phyloP scores from a whole-genome alignment of 257 asterid species.

The Ehretia macrophylla region DNA sequence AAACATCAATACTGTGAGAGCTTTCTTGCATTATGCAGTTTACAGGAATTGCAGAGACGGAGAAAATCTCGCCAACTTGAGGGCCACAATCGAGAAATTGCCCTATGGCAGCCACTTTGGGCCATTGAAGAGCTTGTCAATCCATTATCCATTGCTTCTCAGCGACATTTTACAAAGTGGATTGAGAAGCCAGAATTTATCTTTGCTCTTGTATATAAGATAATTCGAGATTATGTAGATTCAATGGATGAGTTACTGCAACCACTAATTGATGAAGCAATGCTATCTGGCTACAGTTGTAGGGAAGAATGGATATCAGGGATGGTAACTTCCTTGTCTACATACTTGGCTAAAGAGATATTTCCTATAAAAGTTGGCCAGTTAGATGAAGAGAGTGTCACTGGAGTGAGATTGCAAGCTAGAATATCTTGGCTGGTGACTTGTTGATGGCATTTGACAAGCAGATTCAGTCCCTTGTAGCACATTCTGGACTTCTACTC shows the following conservation, averaged over 20 bases:
- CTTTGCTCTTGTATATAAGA: no score
- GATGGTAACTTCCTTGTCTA: slow-evolving; percentile 72
- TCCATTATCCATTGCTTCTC: slow-evolving; percentile 76
- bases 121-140: slow-evolving; percentile 93
- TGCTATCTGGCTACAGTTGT: slow-evolving; percentile 93
- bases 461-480: slow-evolving; percentile 57
- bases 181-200: slow-evolving; percentile 87
- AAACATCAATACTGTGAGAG: slow-evolving; percentile 75
- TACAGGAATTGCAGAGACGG: slow-evolving; percentile 83
- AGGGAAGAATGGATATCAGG: slow-evolving; percentile 98
- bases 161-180: slow-evolving; percentile 89
- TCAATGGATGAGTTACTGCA: slow-evolving; percentile 94
- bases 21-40: slow-evolving; percentile 80
- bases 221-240: slow-evolving; percentile 90
- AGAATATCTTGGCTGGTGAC: slow-evolving; percentile 79
- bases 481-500: slow-evolving; percentile 68
- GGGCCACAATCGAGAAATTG: slow-evolving; percentile 46
- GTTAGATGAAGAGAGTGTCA: slow-evolving; percentile 57
- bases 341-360: slow-evolving; percentile 78
- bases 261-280: slow-evolving; percentile 89
- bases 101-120: slow-evolving; percentile 89
- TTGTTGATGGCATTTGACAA: slow-evolving; percentile 80
- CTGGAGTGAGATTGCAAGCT: no score
- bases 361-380: slow-evolving; percentile 49
- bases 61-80: slow-evolving; percentile 80